Conservation (phyloP, 2,329 filamentous ascomycete genomes). For the Aspergillus sp. region DNA sequence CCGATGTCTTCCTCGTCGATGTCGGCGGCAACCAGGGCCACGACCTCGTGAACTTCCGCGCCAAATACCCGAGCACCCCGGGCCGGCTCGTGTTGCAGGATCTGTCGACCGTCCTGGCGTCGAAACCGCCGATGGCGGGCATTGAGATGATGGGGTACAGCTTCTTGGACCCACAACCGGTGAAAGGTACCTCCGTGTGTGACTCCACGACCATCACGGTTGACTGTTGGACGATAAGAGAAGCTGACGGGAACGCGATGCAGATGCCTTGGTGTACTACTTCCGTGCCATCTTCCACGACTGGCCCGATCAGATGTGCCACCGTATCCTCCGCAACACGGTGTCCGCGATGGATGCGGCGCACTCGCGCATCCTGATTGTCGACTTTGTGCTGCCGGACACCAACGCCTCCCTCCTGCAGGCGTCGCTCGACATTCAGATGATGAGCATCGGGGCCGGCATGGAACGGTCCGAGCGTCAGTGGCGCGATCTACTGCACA, state of each 20-base stretch:
- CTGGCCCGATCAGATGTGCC: slow-evolving; percentile 35
- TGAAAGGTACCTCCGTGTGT: slow-evolving; percentile 23
- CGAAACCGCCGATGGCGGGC: slow-evolving; percentile 7
- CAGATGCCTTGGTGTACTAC: slow-evolving; percentile 35
- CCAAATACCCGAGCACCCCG: slow-evolving; percentile 30
- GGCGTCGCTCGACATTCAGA: slow-evolving; percentile 35
- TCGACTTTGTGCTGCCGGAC: slow-evolving; percentile 36
- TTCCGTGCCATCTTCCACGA: slow-evolving; percentile 40
- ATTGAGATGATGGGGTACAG: slow-evolving; percentile 34
- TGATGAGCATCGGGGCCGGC: slow-evolving; percentile 39
- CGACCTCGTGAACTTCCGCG: slow-evolving; percentile 33
- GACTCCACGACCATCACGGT: too few species aligned
- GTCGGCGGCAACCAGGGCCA: slow-evolving; percentile 44
- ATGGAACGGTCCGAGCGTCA: slow-evolving; percentile 33
- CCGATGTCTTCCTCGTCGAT: slow-evolving; percentile 40
- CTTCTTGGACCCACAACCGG: slow-evolving; percentile 33
- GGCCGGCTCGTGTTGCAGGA: slow-evolving; percentile 43
- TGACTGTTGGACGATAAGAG: too few species aligned
- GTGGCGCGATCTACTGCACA: slow-evolving; percentile 29
- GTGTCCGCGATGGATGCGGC: slow-evolving; percentile 29
- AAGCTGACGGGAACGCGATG: not conserved
- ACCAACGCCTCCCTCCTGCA: slow-evolving; percentile 26
- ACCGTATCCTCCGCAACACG: slow-evolving; percentile 32
- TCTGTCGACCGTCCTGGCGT: slow-evolving; percentile 29
- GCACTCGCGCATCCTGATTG: slow-evolving; percentile 34